Evolutionary conservation across 768 basidiomycete species (phyloP).

Genomic region (Fomitopsis serialis): DNA sequence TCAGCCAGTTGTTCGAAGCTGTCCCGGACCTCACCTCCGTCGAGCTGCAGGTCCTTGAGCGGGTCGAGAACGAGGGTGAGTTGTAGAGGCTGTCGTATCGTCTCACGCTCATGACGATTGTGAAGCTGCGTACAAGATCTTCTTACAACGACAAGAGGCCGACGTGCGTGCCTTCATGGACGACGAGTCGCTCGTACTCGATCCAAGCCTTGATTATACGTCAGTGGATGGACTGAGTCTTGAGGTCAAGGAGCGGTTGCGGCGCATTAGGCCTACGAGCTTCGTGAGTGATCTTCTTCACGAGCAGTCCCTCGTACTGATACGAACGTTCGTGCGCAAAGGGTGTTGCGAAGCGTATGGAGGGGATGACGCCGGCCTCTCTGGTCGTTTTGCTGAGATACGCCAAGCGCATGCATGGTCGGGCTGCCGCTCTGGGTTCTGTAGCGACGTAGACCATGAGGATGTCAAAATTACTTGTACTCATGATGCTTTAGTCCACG

Average conservation of each 20-base stretch:
- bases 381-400: conserved; percentile 65
- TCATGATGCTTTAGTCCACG: too few relatives aligned
- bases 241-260: conserved; percentile 68
- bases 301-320: neutral
- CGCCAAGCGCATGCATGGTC: conserved; percentile 35
- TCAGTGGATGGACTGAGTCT: conserved; percentile 63
- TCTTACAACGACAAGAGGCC: conserved; percentile 66
- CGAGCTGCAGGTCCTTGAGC: conserved; percentile 45
- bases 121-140: conserved; percentile 40
- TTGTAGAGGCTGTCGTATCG: neutral
- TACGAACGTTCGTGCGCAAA: conserved; percentile 21
- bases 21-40: conserved; percentile 48
- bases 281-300: conserved; percentile 40
- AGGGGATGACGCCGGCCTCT: conserved; percentile 84
- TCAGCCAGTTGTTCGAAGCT: conserved; percentile 33
- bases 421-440: neutral
- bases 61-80: conserved; percentile 71
- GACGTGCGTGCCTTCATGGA: conserved; percentile 70
- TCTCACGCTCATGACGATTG: conserved; percentile 1
- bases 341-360: conserved; percentile 93
- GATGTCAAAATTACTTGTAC: too few relatives aligned
- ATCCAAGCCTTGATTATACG: conserved; percentile 66
- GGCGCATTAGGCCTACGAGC: conserved; percentile 55
- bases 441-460: too few relatives aligned
- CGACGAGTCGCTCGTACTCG: conserved; percentile 69